Percentiles rank a stretch among this genome's conserved stretches.
phyloP scores from a whole-genome alignment of 1,284 basidiomycete genomes.

The Ceratorhiza oryzae-sativae region DNA sequence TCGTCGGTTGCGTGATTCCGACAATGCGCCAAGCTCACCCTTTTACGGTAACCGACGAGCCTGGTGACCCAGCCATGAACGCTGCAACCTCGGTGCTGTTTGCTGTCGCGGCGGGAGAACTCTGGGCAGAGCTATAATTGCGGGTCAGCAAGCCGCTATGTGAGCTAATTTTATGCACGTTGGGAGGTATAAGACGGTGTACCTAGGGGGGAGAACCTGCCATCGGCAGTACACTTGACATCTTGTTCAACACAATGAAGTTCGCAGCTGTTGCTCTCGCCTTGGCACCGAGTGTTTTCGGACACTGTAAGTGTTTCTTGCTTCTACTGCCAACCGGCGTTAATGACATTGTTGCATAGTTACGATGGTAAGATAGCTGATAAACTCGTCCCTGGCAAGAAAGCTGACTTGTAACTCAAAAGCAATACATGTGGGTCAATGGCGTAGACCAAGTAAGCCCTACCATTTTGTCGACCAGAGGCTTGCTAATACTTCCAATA shows the following conservation, averaged over 20 bases:
- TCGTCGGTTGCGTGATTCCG: slow-evolving; percentile 17
- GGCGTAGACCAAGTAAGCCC: slow-evolving; percentile 51
- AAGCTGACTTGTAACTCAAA: not conserved
- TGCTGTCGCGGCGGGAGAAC: slow-evolving; percentile 13
- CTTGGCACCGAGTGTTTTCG: slow-evolving; percentile 21
- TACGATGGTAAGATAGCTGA: slow-evolving; percentile 49
- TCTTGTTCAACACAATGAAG: slow-evolving; percentile 22
- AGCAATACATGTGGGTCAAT: slow-evolving; percentile 60
- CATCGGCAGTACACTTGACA: not conserved
- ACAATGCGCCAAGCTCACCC: slow-evolving; percentile 15
- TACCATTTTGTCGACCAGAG: not conserved
- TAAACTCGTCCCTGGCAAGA: not conserved
- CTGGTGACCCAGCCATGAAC: slow-evolving; percentile 29
- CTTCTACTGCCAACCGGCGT: not conserved
- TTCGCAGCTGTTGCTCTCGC: slow-evolving; percentile 13
- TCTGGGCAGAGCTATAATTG: not conserved
- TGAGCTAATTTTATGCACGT: slow-evolving; percentile 31
- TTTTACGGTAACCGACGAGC: not conserved
- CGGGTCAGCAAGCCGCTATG: not conserved
- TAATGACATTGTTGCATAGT: slow-evolving; percentile 46
- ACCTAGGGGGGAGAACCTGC: not conserved
- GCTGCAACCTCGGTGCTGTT: slow-evolving; percentile 29
- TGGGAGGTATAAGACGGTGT: slow-evolving; percentile 25
- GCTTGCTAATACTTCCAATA: slow-evolving; percentile 42
- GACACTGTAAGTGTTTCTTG: slow-evolving; percentile 20